phyloP scores from a whole-genome alignment of 176 grass and related monocot genomes.

The maize (Zea mays) region DNA sequence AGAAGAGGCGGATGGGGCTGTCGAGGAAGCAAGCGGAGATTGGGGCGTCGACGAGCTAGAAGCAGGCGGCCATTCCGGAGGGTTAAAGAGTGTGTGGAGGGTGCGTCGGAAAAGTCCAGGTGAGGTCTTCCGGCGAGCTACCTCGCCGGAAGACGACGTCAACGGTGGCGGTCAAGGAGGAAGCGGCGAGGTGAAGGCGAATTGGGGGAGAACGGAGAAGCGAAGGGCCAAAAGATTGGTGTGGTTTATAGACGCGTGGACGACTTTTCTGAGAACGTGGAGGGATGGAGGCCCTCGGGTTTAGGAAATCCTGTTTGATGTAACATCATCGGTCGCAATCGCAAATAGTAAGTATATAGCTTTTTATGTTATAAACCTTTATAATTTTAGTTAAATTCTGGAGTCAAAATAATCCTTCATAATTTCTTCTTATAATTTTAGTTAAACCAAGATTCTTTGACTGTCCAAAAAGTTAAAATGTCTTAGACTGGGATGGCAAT shows the following conservation, averaged over 20 bases:
- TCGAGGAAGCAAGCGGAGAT: neutral
- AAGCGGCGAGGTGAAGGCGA: neutral
- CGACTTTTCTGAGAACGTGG: slow-evolving; percentile 19
- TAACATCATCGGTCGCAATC: too few species aligned
- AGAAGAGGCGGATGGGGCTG: slow-evolving; percentile 39
- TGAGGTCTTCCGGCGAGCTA: slow-evolving; percentile 29
- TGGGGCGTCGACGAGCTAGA: neutral
- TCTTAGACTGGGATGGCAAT: too few species aligned
- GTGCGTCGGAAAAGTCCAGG: neutral
- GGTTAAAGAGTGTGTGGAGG: too few species aligned
- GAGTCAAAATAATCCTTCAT: too few species aligned
- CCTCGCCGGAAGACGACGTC: slow-evolving; percentile 48
- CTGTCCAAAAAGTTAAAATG: too few species aligned
- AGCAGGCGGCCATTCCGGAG: neutral
- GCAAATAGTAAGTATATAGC: too few species aligned
- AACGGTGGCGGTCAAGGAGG: slow-evolving; percentile 45
- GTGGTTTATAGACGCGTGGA: slow-evolving; percentile 44
- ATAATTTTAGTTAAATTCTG: too few species aligned
- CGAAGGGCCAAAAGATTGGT: neutral
- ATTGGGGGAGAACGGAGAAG: neutral
- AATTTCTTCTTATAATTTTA: too few species aligned
- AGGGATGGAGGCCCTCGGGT: neutral
- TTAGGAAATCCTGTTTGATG: slow-evolving; percentile 20
- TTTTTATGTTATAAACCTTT: too few species aligned
- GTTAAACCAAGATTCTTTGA: too few species aligned